Percentiles rank a stretch among this genome's conserved stretches.
Conservation (phyloP, 768 basidiomycete species). For the Lactifluus subvellereus region DNA sequence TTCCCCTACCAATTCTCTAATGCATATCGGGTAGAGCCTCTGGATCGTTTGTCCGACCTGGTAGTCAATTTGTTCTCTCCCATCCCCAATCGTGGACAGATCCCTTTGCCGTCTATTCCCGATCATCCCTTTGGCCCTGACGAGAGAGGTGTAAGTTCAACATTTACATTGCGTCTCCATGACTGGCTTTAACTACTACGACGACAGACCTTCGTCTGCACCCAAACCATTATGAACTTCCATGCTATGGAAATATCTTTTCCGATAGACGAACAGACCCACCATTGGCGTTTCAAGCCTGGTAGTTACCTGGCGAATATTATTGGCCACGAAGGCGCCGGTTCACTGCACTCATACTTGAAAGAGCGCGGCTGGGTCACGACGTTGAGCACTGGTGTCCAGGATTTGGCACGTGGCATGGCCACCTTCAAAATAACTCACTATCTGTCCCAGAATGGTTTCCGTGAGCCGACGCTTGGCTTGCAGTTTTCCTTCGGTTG, state of each 20-base stretch:
- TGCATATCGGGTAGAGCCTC: conserved; percentile 46
- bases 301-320: conserved; percentile 71
- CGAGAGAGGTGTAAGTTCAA: conserved; percentile 58
- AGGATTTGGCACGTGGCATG: conserved; percentile 73
- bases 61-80: conserved; percentile 66
- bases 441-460: conserved; percentile 77
- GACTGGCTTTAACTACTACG: conserved; percentile 16
- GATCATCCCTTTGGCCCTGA: conserved; percentile 74
- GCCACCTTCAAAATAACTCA: conserved; percentile 84
- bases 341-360: conserved; percentile 85
- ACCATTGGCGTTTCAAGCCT: conserved; percentile 74
- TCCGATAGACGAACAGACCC: conserved; percentile 66
- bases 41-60: conserved; percentile 64
- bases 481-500: conserved; percentile 11
- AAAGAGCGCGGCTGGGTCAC: conserved; percentile 88
- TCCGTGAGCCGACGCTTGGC: conserved; percentile 48
- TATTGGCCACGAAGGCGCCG: conserved; percentile 88
- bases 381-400: conserved; percentile 60
- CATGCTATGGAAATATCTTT: conserved; percentile 80
- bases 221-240: conserved; percentile 87
- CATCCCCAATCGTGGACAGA: conserved; percentile 55
- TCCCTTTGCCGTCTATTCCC: conserved; percentile 53
- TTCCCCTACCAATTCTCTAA: background rate
- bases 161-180: background rate
- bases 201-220: conserved; percentile 65